Base-by-base conservation (phyloP, 2,329 filamentous ascomycete species). In the Alternaria sp. region DNA sequence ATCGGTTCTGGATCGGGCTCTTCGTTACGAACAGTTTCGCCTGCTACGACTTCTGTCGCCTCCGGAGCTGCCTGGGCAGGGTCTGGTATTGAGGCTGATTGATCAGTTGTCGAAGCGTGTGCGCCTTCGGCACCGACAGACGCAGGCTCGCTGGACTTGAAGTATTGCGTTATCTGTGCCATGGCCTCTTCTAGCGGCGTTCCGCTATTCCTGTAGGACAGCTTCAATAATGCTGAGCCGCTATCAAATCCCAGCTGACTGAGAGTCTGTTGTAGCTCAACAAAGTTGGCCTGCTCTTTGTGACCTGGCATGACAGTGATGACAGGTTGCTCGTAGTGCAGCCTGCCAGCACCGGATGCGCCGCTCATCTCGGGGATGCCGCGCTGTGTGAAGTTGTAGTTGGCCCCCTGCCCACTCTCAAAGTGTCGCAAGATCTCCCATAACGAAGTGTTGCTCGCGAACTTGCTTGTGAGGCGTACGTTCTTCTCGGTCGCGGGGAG, bases 401-500 rank as follows among this genome's bases (percentile, higher is more conserved):
- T 77, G 50, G 70, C 54, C 15, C 69, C 73, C 53, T 74, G 50
- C 4, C 67, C 72, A 67, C 91, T 91, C 81, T 99, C 96, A 69
- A 98, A 97, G 76, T 96, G 93, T 63, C 96, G 90, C 60, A 99
- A 78, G 26, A 98, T 85, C 70, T 93, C 88, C 96, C 96, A 99
- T 80, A 99, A 78, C 17, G 93, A 92, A 36, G 93, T 92, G 68
- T 93, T 91, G 79, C 92, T 97, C 1, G 94, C 90, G 65, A 98
- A 93, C 76, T 96, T 97, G 77, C 96, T 90, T 59, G 89, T 88
- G 44, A 97, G 81, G 28, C 93, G 89, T 21, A 89, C 87, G 36
- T 90, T 86, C 51, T 60, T 55, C 36, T 63, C 61, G 21, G 44
- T 51, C 11, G 57, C 57, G 4, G 93, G 92, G 26, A 97, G 84